These are phyloP conservation scores for Quercus dentata DNA, from an alignment of 306 rosid genomes.

Conservation along the genomic window DNA sequence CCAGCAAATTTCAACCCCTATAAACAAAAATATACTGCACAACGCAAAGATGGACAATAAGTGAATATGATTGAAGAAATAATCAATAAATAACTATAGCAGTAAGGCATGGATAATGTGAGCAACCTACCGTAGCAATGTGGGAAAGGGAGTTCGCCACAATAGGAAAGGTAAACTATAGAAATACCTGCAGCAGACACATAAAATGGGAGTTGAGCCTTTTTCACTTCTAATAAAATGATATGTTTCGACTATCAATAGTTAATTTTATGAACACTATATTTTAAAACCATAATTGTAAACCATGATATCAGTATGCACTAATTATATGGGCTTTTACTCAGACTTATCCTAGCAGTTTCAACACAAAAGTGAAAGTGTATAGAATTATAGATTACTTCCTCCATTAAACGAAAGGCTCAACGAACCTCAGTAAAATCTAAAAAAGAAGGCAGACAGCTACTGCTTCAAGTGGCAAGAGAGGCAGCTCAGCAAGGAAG, in stretches of 20 bases:
- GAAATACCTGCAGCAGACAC: slow-evolving; percentile 69
- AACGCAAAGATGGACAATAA: slow-evolving; percentile 10
- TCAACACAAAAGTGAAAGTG: neutral
- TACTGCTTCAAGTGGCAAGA: too few species aligned
- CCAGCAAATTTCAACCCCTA: slow-evolving; percentile 92
- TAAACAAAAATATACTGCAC: slow-evolving; percentile 62
- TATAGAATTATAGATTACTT: neutral
- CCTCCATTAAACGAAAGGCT: neutral
- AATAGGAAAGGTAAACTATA: slow-evolving; percentile 80
- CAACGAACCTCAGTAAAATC: neutral
- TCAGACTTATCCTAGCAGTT: neutral
- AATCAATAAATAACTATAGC: neutral
- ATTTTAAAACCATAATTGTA: neutral
- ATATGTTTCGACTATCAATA: neutral
- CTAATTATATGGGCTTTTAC: neutral
- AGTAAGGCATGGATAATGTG: neutral
- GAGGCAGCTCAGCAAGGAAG: too few species aligned
- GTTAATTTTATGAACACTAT: neutral
- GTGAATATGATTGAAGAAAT: neutral
- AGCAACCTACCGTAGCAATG: slow-evolving; percentile 54
- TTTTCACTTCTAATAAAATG: slow-evolving; percentile 1
- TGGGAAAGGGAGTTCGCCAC: slow-evolving; percentile 74
- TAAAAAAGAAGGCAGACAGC: neutral
- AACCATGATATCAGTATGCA: neutral
- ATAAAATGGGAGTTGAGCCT: slow-evolving; percentile 18